Conservation (phyloP, 2,329 filamentous ascomycete species). For the Cordyceps farinosa region DNA sequence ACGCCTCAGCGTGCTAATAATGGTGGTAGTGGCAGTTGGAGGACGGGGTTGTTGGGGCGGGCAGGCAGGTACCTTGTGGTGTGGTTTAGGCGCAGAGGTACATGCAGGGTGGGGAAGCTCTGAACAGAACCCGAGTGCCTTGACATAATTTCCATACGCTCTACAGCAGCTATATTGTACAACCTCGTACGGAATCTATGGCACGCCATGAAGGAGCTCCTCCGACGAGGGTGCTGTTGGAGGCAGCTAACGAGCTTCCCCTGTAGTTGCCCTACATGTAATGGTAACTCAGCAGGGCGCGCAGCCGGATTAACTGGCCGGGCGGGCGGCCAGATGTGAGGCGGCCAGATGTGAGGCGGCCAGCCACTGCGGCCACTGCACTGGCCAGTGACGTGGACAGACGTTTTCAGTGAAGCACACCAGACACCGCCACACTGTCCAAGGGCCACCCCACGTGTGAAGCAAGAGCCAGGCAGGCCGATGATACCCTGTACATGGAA, state of each 20-base stretch:
- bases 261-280: too few species aligned
- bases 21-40: background rate
- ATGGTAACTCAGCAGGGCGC: too few species aligned
- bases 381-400: background rate
- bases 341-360: too few species aligned
- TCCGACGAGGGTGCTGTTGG: too few species aligned
- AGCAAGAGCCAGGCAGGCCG: background rate
- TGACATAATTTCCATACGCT: too few species aligned
- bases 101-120: background rate
- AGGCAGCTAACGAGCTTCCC: too few species aligned
- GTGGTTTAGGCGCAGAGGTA: background rate
- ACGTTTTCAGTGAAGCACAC: background rate
- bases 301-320: too few species aligned
- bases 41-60: background rate
- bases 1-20: background rate
- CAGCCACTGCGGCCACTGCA: background rate
- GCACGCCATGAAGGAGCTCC: too few species aligned
- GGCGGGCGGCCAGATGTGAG: too few species aligned
- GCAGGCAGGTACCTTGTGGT: background rate
- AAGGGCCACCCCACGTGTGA: slow-evolving; percentile 1
- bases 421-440: background rate
- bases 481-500: background rate
- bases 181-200: too few species aligned
- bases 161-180: too few species aligned
- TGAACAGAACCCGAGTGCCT: too few species aligned